Percentiles rank a stretch among this genome's conserved stretches.
These are phyloP conservation scores for Mimosa pudica DNA, from an alignment of 306 rosid genomes.

Conservation along the genomic window DNA sequence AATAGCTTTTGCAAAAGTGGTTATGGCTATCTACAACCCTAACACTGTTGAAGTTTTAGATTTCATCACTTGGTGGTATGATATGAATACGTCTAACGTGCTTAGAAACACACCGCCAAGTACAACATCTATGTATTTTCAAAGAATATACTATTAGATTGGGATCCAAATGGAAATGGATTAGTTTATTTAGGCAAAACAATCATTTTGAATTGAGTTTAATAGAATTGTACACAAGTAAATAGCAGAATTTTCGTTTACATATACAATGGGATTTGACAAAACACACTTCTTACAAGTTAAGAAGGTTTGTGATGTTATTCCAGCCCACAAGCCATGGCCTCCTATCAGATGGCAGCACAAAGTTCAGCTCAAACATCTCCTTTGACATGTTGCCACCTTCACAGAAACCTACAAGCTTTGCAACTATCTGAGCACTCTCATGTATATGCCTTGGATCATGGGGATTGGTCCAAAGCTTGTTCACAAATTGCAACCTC, in stretches of 20 bases:
- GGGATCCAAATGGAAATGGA: conserved; percentile 40
- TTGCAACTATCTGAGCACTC: conserved; percentile 96
- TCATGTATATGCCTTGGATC: conserved; percentile 81
- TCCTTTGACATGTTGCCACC: conserved; percentile 93
- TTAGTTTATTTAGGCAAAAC: conserved; percentile 39
- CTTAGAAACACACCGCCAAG: background rate
- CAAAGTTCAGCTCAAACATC: conserved; percentile 96
- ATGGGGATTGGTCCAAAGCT: conserved; percentile 90
- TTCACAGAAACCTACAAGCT: conserved; percentile 89
- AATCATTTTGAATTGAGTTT: conserved; percentile 36
- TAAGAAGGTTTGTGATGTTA: conserved; percentile 74
- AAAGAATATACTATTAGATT: background rate
- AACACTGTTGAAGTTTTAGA: no score
- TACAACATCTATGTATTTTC: background rate
- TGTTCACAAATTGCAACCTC: conserved; percentile 81
- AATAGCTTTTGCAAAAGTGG: no score
- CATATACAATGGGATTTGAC: conserved; percentile 54
- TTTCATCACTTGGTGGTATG: no score
- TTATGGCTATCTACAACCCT: no score
- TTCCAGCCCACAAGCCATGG: conserved; percentile 94
- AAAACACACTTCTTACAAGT: conserved; percentile 54
- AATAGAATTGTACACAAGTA: conserved; percentile 27
- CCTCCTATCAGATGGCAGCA: conserved; percentile 83
- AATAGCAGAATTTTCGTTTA: conserved; percentile 41
- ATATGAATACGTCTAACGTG: no score